A percentile compares a stretch with the other conserved stretches of the same genome.
Conservation (phyloP, 2,329 filamentous ascomycete species). For the Thermothelomyces thermophilus region DNA sequence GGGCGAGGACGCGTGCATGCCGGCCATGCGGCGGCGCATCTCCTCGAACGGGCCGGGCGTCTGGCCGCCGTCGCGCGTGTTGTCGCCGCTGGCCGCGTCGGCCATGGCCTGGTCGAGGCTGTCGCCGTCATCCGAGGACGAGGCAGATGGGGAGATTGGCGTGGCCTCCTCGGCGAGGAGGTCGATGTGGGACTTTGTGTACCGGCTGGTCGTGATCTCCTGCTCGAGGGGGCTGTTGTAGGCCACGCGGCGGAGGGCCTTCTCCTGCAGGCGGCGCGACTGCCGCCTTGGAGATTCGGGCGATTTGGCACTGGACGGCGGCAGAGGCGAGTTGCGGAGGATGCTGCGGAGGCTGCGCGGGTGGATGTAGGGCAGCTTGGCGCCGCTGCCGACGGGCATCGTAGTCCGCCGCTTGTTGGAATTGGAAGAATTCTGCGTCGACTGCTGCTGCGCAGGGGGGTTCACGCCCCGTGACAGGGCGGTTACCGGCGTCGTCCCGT, state of each 20-base stretch:
- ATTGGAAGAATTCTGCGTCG: no score
- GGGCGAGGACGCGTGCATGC: slow-evolving; percentile 37
- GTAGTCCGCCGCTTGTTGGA: slow-evolving; percentile 34
- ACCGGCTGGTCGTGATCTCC: slow-evolving; percentile 57
- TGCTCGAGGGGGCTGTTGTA: slow-evolving; percentile 58
- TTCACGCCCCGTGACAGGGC: slow-evolving; percentile 4
- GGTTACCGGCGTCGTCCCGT: slow-evolving; percentile 7
- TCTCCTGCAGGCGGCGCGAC: slow-evolving; percentile 49
- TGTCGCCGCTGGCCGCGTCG: slow-evolving; percentile 40
- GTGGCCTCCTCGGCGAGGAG: slow-evolving; percentile 52
- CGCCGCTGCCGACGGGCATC: slow-evolving; percentile 25
- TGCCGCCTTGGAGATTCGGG: slow-evolving; percentile 48
- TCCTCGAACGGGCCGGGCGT: slow-evolving; percentile 60
- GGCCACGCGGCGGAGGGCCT: slow-evolving; percentile 49
- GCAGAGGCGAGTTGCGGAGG: slow-evolving; percentile 58
- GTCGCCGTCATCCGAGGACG: slow-evolving; percentile 34
- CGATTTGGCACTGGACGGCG: slow-evolving; percentile 43
- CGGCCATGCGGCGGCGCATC: slow-evolving; percentile 52
- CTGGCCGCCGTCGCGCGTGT: slow-evolving; percentile 54
- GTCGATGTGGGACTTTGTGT: slow-evolving; percentile 58
- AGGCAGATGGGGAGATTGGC: slow-evolving; percentile 38
- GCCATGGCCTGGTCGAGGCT: slow-evolving; percentile 44
- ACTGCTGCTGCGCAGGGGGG: slow-evolving; percentile 26
- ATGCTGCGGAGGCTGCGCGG: slow-evolving; percentile 56
- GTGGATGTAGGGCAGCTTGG: slow-evolving; percentile 50